phyloP scores from a whole-genome alignment of 2,329 filamentous ascomycete species.

The Cordyceps tenuipes region DNA sequence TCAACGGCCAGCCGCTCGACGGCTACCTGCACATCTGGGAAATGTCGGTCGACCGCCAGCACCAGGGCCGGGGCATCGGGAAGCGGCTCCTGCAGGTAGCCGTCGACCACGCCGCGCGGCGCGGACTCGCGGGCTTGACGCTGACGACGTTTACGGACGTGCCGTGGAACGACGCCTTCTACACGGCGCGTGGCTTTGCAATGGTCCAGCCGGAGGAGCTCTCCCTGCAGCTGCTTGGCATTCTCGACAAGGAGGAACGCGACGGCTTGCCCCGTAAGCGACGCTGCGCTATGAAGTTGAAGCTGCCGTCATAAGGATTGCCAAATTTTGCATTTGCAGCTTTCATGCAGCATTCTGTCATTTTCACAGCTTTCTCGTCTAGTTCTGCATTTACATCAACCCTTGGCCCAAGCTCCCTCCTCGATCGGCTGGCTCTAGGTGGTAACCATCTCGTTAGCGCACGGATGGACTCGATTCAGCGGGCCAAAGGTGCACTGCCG shows the following conservation, averaged over 20 bases:
- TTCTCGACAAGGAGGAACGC: not conserved
- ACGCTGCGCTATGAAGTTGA: constrained; percentile 6
- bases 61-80: constrained; percentile 12
- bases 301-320: not conserved
- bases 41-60: constrained; percentile 10
- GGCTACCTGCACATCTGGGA: constrained; percentile 14
- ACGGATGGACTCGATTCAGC: too few species aligned
- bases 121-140: not conserved
- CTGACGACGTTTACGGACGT: constrained; percentile 13
- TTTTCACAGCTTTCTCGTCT: too few species aligned
- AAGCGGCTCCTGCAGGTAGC: constrained; percentile 7
- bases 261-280: constrained; percentile 5
- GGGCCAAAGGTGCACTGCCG: not conserved
- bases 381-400: too few species aligned
- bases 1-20: constrained; percentile 12
- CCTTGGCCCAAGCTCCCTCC: too few species aligned
- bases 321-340: too few species aligned
- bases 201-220: not conserved
- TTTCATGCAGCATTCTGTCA: too few species aligned
- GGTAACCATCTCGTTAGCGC: too few species aligned
- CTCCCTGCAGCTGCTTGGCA: not conserved
- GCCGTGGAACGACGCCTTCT: constrained; percentile 14
- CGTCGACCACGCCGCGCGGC: not conserved
- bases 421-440: too few species aligned
- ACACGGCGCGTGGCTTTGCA: constrained; percentile 7